Evolutionary conservation across 495 filamentous ascomycete species (phyloP), one percentile per base, ranked within the genome.

Genomic region (Monascus purpureus): DNA sequence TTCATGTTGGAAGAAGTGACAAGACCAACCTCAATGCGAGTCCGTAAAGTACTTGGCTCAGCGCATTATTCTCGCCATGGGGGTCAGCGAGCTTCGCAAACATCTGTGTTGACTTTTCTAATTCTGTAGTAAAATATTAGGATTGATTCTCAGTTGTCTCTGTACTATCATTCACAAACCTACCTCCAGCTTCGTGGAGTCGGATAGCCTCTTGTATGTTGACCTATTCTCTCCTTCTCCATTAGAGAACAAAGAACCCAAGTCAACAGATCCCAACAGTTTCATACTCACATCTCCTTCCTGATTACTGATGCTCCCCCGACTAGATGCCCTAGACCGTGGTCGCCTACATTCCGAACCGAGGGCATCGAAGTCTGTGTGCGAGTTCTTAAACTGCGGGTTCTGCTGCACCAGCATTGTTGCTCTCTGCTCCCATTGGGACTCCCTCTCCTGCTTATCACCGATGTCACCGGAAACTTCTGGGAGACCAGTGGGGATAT

Each of bases 181-280:
- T 55, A 74, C 73, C 65, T 33, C 90, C 88, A 18, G 61, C 63
- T 53, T 99, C 90, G 53, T 99, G 90, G 35, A 96, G 67, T 45
- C 77, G 67, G 54, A 99, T 96, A n/a, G 92, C 90, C 55, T 90
- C 77, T 57, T 94, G 86, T 35, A 99, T 93, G 58, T 82, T 77
- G 18, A 77, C 70, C 68, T 95, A 41, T 11, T 29, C 13, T 31
- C 13, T n/a, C 12, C n/a, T 27, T 38, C 25, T 35, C n/a, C 8
- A 14, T 4, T 4, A 4, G 6, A 8, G 13, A 30, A n/a, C n/a
- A n/a, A n/a, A n/a, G n/a, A n/a, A n/a, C n/a, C n/a, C n/a, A n/a
- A n/a, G n/a, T n/a, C n/a, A n/a, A n/a, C n/a, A n/a, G n/a, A n/a
- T n/a, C n/a, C n/a, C n/a, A n/a, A n/a, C n/a, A n/a, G n/a, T n/a